Evolutionary conservation across 306 rosid species (phyloP).

Genomic region (Hippophae gyantsensis): DNA sequence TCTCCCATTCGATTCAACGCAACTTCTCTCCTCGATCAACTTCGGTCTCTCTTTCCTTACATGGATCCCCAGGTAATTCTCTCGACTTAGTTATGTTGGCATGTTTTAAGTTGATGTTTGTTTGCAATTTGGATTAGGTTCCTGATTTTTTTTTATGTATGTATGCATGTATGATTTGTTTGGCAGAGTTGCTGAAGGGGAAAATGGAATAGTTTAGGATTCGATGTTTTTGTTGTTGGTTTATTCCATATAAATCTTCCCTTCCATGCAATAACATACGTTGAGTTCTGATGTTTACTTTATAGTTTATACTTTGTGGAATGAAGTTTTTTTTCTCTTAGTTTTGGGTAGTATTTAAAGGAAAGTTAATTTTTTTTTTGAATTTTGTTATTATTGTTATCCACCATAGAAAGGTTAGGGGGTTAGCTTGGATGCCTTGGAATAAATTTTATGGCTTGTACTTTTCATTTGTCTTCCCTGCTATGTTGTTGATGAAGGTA

Average conservation of each 20-base stretch:
- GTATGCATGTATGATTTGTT: background rate
- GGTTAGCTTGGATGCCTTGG: too few species aligned
- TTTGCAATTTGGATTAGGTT: background rate
- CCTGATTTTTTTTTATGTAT: background rate
- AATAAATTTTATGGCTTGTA: too few species aligned
- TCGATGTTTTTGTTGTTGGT: background rate
- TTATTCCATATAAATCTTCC: background rate
- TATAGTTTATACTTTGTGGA: too few species aligned
- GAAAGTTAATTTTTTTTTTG: too few species aligned
- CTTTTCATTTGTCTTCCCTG: too few species aligned
- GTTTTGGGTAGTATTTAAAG: too few species aligned
- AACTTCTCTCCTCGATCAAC: constrained; percentile 55
- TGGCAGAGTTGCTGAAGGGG: background rate
- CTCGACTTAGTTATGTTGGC: background rate
- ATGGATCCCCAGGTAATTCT: constrained; percentile 49
- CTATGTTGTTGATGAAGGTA: too few species aligned
- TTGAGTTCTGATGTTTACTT: background rate
- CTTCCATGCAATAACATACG: too few species aligned
- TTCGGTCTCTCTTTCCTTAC: constrained; percentile 58
- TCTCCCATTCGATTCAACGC: constrained; percentile 64
- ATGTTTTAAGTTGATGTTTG: background rate
- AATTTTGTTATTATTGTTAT: too few species aligned
- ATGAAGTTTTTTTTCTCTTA: background rate
- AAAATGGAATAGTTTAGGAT: background rate
- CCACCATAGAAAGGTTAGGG: too few species aligned